phyloP scores from a whole-genome alignment of 176 grass and related monocot species.

The Oryza coarctata region DNA sequence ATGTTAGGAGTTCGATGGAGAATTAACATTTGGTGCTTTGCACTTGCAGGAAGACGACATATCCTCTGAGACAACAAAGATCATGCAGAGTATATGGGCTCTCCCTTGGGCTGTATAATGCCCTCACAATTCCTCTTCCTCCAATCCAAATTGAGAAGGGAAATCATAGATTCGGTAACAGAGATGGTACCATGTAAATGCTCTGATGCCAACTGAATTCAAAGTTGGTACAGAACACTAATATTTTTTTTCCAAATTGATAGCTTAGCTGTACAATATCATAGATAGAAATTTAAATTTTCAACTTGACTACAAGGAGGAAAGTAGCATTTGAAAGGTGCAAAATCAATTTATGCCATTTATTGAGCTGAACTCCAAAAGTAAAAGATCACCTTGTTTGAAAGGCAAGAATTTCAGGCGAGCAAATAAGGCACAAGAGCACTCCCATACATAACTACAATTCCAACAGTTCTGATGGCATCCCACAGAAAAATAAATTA shows the following conservation, averaged over 20 bases:
- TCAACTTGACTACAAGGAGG: not conserved
- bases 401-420: not conserved
- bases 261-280: not conserved
- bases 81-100: not conserved
- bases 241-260: not conserved
- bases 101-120: not conserved
- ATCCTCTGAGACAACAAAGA: not conserved
- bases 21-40: not conserved
- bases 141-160: not conserved
- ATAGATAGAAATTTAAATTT: not conserved
- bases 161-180: not conserved
- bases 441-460: constrained; percentile 17
- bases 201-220: not conserved
- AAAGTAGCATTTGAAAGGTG: not conserved
- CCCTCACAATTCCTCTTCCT: not conserved
- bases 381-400: not conserved
- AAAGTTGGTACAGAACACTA: not conserved
- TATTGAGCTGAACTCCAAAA: not conserved
- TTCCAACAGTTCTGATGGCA: constrained; percentile 10
- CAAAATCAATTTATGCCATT: not conserved
- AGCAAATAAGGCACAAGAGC: not conserved
- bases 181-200: not conserved
- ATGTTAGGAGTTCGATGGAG: not conserved
- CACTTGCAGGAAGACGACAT: not conserved
- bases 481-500: not conserved